A percentile compares a stretch with the other conserved stretches of the same genome.
phyloP scores from a whole-genome alignment of 352 stramenopile species.

The Blastocystis hominis region DNA sequence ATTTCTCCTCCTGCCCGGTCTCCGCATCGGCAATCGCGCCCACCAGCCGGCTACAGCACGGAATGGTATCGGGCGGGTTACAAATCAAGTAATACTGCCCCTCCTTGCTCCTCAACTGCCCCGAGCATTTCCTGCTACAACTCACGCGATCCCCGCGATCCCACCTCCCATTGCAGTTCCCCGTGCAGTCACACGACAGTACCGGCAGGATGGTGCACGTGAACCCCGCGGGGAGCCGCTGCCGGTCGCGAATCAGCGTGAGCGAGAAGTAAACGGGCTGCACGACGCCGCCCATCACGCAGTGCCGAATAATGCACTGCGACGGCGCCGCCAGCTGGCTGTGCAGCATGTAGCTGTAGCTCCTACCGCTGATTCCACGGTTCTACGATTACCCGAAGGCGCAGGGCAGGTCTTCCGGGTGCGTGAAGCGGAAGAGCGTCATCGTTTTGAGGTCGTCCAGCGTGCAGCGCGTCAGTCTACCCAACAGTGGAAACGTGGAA shows the following conservation, averaged over 20 bases:
- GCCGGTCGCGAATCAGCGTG: conserved; percentile 26
- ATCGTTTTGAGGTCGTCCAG: conserved; percentile 43
- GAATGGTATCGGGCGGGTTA: conserved; percentile 43
- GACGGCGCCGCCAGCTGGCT: not conserved
- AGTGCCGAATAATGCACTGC: conserved; percentile 53
- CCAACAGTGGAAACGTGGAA: not conserved
- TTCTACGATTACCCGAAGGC: not conserved
- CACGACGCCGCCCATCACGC: conserved; percentile 23
- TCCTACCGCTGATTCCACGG: not conserved
- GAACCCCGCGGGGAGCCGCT: not conserved
- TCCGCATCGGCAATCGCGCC: not conserved
- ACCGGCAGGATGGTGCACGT: conserved; percentile 46
- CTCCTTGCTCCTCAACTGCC: not conserved
- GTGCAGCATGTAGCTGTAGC: conserved; percentile 44
- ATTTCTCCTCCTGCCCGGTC: not conserved
- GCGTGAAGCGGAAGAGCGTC: conserved; percentile 41
- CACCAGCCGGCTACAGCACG: not conserved
- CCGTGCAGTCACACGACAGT: conserved; percentile 49
- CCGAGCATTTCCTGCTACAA: conserved; percentile 22
- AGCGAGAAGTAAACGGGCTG: conserved; percentile 48
- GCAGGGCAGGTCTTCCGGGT: conserved; percentile 55
- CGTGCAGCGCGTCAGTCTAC: not conserved
- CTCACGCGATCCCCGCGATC: not conserved
- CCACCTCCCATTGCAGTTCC: conserved; percentile 24
- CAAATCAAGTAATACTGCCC: conserved; percentile 48